Conservation (phyloP, 306 rosid genomes). For the Lithocarpus polystachyus region DNA sequence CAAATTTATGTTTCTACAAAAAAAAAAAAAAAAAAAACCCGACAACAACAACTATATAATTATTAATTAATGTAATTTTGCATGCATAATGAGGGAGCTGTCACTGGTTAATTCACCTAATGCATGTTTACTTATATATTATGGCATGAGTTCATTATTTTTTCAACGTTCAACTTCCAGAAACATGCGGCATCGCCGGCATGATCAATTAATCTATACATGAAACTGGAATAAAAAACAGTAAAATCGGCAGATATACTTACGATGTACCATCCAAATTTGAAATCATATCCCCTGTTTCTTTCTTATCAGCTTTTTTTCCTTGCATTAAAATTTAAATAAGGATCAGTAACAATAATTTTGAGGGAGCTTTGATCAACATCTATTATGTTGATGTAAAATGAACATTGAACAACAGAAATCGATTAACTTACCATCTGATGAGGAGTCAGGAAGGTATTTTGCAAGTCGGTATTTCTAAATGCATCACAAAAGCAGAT, state of each 20-base stretch:
- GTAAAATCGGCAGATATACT: conserved; percentile 39
- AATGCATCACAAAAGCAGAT: conserved; percentile 31
- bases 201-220: conserved; percentile 10
- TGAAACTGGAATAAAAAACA: conserved; percentile 15
- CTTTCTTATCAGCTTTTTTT: conserved; percentile 87
- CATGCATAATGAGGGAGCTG: background rate
- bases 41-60: background rate
- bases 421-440: conserved; percentile 72
- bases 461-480: conserved; percentile 99
- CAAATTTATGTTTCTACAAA: background rate
- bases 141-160: background rate
- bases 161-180: conserved; percentile 4
- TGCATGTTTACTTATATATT: background rate
- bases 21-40: background rate
- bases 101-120: background rate
- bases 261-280: conserved; percentile 87
- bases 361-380: background rate
- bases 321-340: conserved; percentile 57
- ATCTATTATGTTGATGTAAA: background rate
- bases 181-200: background rate
- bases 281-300: conserved; percentile 72
- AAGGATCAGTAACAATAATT: conserved; percentile 27
- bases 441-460: conserved; percentile 76
- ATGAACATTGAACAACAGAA: conserved; percentile 13
- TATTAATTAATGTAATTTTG: background rate